phyloP scores from a whole-genome alignment of 441 rosid species.

The Populus tomentosa region DNA sequence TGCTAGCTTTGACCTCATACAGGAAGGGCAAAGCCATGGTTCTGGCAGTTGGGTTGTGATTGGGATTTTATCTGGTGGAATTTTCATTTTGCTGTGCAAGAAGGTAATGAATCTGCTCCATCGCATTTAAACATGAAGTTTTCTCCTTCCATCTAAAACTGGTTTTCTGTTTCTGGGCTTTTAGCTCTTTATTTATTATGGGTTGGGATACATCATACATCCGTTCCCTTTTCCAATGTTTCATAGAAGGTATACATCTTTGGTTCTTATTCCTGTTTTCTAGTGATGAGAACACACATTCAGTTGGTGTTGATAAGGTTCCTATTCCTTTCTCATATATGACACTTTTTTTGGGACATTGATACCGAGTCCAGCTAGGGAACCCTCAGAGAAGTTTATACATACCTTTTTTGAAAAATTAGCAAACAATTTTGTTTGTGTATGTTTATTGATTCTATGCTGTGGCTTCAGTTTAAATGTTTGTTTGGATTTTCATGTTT shows the following conservation, averaged over 20 bases:
- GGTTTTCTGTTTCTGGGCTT: conserved; percentile 3
- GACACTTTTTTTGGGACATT: background rate
- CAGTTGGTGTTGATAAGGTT: background rate
- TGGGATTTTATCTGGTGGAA: too few relatives aligned
- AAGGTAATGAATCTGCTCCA: background rate
- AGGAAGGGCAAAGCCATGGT: too few relatives aligned
- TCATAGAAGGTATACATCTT: background rate
- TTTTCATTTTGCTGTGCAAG: too few relatives aligned
- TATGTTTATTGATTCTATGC: background rate
- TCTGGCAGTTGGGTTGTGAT: too few relatives aligned
- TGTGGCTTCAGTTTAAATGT: background rate
- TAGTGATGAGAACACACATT: background rate
- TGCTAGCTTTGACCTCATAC: too few relatives aligned
- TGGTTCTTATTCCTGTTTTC: background rate
- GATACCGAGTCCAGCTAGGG: background rate
- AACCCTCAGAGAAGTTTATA: background rate
- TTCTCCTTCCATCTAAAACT: conserved; percentile 1
- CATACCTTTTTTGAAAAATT: background rate
- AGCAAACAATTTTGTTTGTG: background rate
- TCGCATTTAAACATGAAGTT: background rate
- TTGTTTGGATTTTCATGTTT: background rate
- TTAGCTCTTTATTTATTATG: background rate
- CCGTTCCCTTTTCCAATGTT: background rate
- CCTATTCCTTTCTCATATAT: background rate
- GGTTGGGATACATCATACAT: background rate